phyloP scores from a whole-genome alignment of 1,284 basidiomycete genomes.

The Spongiforma sp. region DNA sequence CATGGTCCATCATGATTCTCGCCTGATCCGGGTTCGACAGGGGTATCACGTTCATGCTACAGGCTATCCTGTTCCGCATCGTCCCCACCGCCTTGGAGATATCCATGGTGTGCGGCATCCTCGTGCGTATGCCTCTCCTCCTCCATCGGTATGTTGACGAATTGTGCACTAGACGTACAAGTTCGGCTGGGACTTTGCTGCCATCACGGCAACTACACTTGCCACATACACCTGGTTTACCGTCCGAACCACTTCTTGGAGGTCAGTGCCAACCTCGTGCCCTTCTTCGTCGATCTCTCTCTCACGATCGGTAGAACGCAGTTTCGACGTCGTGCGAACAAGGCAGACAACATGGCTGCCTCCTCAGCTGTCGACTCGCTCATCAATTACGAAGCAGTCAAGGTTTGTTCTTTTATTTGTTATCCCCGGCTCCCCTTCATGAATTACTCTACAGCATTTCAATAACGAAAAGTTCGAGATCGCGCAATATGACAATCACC shows the following conservation, averaged over 20 bases:
- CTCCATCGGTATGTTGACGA: neutral
- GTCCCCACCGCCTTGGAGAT: conserved; percentile 97
- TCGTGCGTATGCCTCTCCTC: conserved; percentile 53
- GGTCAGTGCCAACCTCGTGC: conserved; percentile 50
- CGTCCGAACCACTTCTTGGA: conserved; percentile 94
- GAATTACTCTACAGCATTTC: conserved; percentile 72
- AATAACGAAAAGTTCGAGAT: conserved; percentile 97
- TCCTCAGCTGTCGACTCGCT: conserved; percentile 94
- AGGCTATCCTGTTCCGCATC: conserved; percentile 94
- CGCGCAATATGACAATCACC: conserved; percentile 89
- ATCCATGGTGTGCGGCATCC: conserved; percentile 94
- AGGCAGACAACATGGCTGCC: conserved; percentile 96
- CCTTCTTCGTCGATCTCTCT: neutral
- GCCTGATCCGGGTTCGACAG: conserved; percentile 49
- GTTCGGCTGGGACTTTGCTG: conserved; percentile 97
- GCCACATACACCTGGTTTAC: conserved; percentile 98
- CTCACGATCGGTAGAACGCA: conserved; percentile 66
- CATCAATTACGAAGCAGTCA: conserved; percentile 99
- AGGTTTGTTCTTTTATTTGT: conserved; percentile 54
- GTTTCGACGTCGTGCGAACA: conserved; percentile 95
- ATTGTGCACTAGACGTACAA: conserved; percentile 78
- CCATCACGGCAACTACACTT: conserved; percentile 87
- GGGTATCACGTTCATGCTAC: conserved; percentile 95
- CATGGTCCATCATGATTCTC: neutral
- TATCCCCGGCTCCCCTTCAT: neutral